Evolutionary conservation across 257 asterid species (phyloP), one percentile per base, ranked within the genome.

Genomic region (Plantago elongata): DNA sequence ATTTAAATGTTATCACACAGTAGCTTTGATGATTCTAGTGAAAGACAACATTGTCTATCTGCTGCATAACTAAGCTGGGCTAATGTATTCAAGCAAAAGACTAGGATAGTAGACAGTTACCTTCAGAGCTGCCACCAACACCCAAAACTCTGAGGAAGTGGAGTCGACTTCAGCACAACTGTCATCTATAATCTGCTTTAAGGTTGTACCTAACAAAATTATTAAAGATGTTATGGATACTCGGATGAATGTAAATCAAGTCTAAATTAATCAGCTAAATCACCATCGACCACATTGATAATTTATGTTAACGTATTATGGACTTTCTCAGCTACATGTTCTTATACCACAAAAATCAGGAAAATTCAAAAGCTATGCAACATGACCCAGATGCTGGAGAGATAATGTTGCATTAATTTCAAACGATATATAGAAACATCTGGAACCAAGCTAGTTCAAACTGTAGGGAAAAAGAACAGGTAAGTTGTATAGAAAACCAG

Each of bases 121-220:
- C 99, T 87, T 83, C 42, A 93, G 75, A 61, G 99, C 95, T 60
- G 96, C 95, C 74, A 89, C 92, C 83, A 85, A 71, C 68, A 93
- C 89, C 99, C 99, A 93, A 81, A 87, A 93, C 43, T 83, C 96
- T 13, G 95, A 87, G 57, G 97, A 87, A 65, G 66, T 76, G 73
- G 87, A 83, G 75, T 80, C 73, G 50, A 89, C 96, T 67, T 86
- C 91, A 58, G 96, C 72, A 73, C 75, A 75, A 55, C 74, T 79
- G 75, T 93, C 96, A 69, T 78, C 72, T 18, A 87, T 73, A 62
- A 93, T 79, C 75, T 80, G 84, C 70, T 79, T 86, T 46, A 87
- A 48, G 62, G 65, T 75, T 59, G 91, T 56, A 82, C 96, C 99
- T 93, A 73, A 44, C 42, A 72, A 63, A 69, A 7, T 34, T 34